Base-by-base conservation (phyloP, 164 flowering plant species). In the Cinnamomum micranthum region DNA sequence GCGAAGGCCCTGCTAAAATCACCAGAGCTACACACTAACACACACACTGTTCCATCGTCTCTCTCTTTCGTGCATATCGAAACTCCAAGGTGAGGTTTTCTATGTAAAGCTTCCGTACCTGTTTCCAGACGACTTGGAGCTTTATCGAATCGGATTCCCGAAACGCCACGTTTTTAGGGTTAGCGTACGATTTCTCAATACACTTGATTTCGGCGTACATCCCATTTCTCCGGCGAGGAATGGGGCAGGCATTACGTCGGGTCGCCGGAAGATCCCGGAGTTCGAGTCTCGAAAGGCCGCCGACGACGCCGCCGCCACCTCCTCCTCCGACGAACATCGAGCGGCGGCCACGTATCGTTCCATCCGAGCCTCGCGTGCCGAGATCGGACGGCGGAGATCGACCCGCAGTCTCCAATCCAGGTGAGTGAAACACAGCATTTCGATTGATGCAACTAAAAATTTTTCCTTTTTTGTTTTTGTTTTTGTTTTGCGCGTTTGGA, bases 161-260 rank as follows among this genome's bases (percentile, higher is more conserved):
- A 41, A 41, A 9, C 47, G 47, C 2, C 10, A 41, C 47, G 2
- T 41, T 41, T 41, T 9, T 6, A 41, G 47, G 47, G 47, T 7
- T 41, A 41, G 47, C 47, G 47, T 41, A 41, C 10, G 47, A 41
- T 41, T 41, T 13, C 33, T 13, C 47, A 1, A 1, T 31, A 27
- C 69, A 67, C n/a, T 35, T 22, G 10, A 35, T 35, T 68, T 68
- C 27, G 50, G 41, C 7, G 69, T 66, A 66, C 0, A 52, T 23
- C 76, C 65, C 65, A 33, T 60, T 52, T 62, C 31, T 28, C 27
- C 12, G 9, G 28, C n/a, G 31, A 50, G 11, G 62, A 27, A 93
- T 93, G 95, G 97, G 97, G 64, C 97, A 93, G 87, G 93, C 92
- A 74, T 86, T 91, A 80, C 91, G 97, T 78, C 89, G 97, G 88